phyloP scores from a whole-genome alignment of 257 asterid genomes.

The Jacaranda copaia region DNA sequence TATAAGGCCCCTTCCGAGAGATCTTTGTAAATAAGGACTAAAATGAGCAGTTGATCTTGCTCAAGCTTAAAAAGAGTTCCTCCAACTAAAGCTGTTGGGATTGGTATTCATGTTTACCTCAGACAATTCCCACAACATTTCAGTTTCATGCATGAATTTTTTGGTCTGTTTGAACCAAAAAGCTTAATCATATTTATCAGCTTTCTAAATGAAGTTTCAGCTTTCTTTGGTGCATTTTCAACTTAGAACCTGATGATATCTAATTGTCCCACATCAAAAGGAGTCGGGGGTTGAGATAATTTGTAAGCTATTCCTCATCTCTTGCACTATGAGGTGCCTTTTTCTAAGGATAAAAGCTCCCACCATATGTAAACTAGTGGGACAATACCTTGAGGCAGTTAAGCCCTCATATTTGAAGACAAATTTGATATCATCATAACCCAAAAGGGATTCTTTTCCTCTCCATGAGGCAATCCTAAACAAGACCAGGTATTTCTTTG shows the following conservation, averaged over 20 bases:
- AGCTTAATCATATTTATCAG: not conserved
- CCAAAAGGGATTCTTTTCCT: slow-evolving; percentile 54
- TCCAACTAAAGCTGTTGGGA: slow-evolving; percentile 34
- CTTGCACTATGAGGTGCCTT: no score
- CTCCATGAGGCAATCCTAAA: slow-evolving; percentile 42
- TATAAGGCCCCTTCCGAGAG: slow-evolving; percentile 36
- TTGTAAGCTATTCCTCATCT: no score
- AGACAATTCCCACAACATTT: slow-evolving; percentile 31
- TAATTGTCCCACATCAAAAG: no score
- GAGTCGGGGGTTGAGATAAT: no score
- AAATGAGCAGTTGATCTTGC: slow-evolving; percentile 30
- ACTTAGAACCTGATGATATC: no score
- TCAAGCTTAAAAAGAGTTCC: slow-evolving; percentile 33
- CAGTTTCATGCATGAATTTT: slow-evolving; percentile 36
- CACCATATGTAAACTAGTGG: not conserved
- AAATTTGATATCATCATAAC: slow-evolving; percentile 10
- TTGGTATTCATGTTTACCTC: slow-evolving; percentile 37
- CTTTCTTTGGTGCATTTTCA: no score
- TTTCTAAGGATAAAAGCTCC: no score
- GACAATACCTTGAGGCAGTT: no score
- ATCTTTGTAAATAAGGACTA: slow-evolving; percentile 51
- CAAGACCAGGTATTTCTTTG: slow-evolving; percentile 48
- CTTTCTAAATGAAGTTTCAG: not conserved
- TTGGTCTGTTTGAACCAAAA: slow-evolving; percentile 17
- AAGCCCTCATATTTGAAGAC: not conserved